phyloP scores from a whole-genome alignment of 306 rosid species.

The Sophora flavescens region DNA sequence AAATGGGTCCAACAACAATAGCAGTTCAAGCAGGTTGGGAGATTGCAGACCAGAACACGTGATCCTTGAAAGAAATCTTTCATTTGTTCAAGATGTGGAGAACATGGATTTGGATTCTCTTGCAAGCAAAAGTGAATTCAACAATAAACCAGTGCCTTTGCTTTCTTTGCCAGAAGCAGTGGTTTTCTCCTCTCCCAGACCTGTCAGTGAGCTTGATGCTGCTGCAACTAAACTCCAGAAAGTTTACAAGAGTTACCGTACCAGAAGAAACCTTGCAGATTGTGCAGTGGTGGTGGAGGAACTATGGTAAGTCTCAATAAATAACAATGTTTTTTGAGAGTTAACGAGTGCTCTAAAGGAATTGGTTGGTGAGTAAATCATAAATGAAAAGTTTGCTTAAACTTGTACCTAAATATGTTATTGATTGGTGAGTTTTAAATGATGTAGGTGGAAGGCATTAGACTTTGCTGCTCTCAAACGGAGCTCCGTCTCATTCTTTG shows the following conservation, averaged over 20 bases:
- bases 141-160: conserved; percentile 52
- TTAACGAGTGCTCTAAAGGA: no score
- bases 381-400: neutral
- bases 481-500: conserved; percentile 74
- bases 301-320: conserved; percentile 62
- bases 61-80: conserved; percentile 54
- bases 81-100: conserved; percentile 51
- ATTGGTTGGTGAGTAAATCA: no score
- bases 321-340: neutral
- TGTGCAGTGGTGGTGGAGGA: conserved; percentile 94
- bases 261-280: conserved; percentile 92
- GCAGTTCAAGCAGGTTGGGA: conserved; percentile 51
- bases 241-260: conserved; percentile 87
- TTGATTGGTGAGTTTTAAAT: conserved; percentile 18
- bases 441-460: conserved; percentile 76
- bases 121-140: conserved; percentile 41
- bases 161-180: conserved; percentile 64
- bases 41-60: conserved; percentile 64
- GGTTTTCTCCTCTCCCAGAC: conserved; percentile 64
- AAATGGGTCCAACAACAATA: conserved; percentile 45
- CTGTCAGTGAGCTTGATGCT: conserved; percentile 75
- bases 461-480: conserved; percentile 70
- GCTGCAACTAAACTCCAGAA: conserved; percentile 88
- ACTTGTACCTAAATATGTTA: neutral
- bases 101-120: conserved; percentile 38